Evolutionary conservation across 352 stramenopile genomes (phyloP).

Genomic region (Pythium utonaiense): DNA sequence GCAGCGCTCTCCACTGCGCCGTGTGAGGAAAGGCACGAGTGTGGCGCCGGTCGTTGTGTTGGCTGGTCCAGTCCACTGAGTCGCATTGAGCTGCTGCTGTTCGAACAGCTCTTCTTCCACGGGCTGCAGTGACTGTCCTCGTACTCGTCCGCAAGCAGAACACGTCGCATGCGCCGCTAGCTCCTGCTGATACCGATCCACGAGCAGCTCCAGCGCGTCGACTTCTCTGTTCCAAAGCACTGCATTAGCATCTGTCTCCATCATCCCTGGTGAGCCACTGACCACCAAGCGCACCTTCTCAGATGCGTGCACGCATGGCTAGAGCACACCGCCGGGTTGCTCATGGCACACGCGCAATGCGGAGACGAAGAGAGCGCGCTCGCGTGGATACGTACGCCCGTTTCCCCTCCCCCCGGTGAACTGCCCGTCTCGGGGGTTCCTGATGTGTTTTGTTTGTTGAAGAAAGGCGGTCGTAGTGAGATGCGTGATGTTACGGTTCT

Average conservation of each 20-base stretch:
- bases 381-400: slow-evolving; percentile 4
- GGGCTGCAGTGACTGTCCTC: background rate
- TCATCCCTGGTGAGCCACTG: background rate
- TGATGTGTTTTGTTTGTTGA: background rate
- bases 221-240: slow-evolving; percentile 40
- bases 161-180: slow-evolving; percentile 18
- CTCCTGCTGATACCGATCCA: slow-evolving; percentile 59
- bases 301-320: background rate
- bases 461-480: background rate
- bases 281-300: background rate
- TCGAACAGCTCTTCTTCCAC: slow-evolving; percentile 57
- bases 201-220: slow-evolving; percentile 49
- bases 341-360: background rate
- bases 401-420: background rate
- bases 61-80: slow-evolving; percentile 16
- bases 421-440: slow-evolving; percentile 3
- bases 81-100: slow-evolving; percentile 39
- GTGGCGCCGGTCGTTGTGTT: slow-evolving; percentile 10
- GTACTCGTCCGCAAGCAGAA: background rate
- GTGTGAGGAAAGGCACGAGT: slow-evolving; percentile 26
- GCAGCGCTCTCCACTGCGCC: slow-evolving; percentile 28
- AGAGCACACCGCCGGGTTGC: background rate
- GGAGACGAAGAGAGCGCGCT: background rate
- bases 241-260: background rate
- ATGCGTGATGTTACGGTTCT: slow-evolving; percentile 5